Conservation (phyloP, 306 rosid species). For the Fagus crenata region DNA sequence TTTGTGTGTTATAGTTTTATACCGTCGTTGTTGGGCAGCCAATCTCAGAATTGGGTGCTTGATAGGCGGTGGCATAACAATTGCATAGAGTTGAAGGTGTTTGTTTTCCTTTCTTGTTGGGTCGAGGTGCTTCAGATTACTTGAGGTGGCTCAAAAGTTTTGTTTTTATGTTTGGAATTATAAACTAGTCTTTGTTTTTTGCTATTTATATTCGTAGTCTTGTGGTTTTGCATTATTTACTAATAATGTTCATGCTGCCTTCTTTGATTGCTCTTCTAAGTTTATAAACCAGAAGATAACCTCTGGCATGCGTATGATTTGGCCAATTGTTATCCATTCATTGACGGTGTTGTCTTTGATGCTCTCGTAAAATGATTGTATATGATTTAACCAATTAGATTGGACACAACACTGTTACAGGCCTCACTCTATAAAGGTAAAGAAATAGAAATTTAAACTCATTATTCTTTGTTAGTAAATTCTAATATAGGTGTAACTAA, state of each 20-base stretch:
- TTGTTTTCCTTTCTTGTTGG: neutral
- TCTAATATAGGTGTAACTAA: no score
- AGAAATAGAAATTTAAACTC: no score
- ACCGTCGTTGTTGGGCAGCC: constrained; percentile 13
- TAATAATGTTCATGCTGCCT: neutral
- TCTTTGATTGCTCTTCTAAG: no score
- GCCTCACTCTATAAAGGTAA: no score
- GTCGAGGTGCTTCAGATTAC: constrained; percentile 21
- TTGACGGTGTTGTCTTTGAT: no score
- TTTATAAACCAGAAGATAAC: no score
- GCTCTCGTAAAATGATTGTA: no score
- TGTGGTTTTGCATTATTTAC: neutral
- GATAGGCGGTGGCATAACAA: constrained; percentile 36
- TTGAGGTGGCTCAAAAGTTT: constrained; percentile 18
- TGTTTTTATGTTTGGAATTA: neutral
- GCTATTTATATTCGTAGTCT: neutral
- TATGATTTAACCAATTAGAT: no score
- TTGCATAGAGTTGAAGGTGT: neutral
- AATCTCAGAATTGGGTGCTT: constrained; percentile 38
- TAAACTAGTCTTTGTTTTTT: neutral
- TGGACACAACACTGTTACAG: no score
- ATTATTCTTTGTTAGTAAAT: no score
- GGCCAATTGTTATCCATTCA: no score
- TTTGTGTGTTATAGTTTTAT: constrained; percentile 11
- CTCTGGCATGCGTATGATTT: no score